Evolutionary conservation across 1,139 yeast genomes (phyloP), one percentile per base, ranked within the genome.

Genomic region (Yamadazyma atlantica): DNA sequence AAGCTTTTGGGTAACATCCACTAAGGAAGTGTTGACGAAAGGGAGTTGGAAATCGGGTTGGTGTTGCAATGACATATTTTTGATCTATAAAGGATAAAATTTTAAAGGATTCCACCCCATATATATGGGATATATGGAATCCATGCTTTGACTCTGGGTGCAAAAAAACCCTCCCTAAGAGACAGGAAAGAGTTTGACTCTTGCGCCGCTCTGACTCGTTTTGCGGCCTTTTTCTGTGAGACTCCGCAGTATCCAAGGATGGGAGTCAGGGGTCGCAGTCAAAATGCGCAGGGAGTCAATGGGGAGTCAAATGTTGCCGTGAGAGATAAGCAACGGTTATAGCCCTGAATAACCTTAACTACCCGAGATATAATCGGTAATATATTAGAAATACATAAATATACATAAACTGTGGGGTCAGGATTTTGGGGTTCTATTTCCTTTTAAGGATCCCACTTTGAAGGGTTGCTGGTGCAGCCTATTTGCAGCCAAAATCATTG

Each of bases 1-100:
- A 12, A 63, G 41, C n/a, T 46, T 28, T 19, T 54, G 34, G 7
- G 67, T 61, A 9, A 60, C 66, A 15, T 64, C 69, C 4, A 54
- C 50, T 4, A 63, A 47, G 0, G 62, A 46, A 3, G 69, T 63
- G 16, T 43, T 32, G 8, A 54, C 43, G 16, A 50, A 51, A 11
- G 66, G 64, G 2, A 29, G 27, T n/a, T 17, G n/a, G 2, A 22
- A 18, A 4, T 29, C 22, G 17, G 24, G 13, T 24, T 35, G 22
- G 15, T 33, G 23, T 4, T n/a, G 31, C 13, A 45, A 34, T 8
- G 49, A 43, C 50, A 47, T 47, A 11, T 32, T n/a, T 13, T 26
- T 12, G 15, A 26, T 26, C 16, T 14, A 26, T 9, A 26, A 7
- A 9, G 11, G 13, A 26, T 12, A 26, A 7, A 26, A 14, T 7